phyloP scores from a whole-genome alignment of 768 basidiomycete species.

The Cubamyces sp. region DNA sequence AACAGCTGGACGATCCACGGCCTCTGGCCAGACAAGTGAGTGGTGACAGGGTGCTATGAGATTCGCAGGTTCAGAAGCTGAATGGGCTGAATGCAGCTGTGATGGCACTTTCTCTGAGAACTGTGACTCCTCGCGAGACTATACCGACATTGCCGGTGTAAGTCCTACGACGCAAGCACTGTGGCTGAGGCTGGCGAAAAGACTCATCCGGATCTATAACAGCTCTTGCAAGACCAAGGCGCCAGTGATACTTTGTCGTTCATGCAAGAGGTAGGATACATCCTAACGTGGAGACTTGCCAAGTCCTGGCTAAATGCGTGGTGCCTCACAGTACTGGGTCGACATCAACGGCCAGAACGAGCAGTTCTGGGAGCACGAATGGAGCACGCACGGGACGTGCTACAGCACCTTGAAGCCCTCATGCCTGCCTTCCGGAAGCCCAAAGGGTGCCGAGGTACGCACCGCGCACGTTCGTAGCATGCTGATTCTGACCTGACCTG shows the following conservation, averaged over 20 bases:
- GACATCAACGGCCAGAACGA: constrained; percentile 62
- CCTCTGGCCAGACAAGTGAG: constrained; percentile 69
- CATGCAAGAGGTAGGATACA: constrained; percentile 45
- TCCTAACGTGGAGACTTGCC: background rate
- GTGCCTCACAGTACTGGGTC: constrained; percentile 56
- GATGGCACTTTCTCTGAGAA: constrained; percentile 45
- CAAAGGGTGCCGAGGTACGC: constrained; percentile 61
- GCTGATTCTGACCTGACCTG: background rate
- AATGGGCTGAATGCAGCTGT: constrained; percentile 47
- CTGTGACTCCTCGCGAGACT: constrained; percentile 49
- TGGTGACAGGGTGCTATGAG: constrained; percentile 1
- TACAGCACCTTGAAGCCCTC: constrained; percentile 59
- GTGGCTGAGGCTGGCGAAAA: background rate
- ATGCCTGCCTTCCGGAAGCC: constrained; percentile 64
- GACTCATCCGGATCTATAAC: background rate
- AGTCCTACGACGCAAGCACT: constrained; percentile 9
- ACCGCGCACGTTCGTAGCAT: background rate
- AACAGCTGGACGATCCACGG: constrained; percentile 80
- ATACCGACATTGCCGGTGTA: constrained; percentile 48
- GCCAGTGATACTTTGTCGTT: constrained; percentile 60
- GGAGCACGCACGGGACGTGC: constrained; percentile 68
- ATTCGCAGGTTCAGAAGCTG: background rate
- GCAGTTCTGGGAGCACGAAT: constrained; percentile 79
- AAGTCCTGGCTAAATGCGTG: constrained; percentile 26
- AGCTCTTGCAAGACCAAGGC: constrained; percentile 64